Conservation (phyloP, 1,139 yeast species). For the Suhomyces panamericanus region DNA sequence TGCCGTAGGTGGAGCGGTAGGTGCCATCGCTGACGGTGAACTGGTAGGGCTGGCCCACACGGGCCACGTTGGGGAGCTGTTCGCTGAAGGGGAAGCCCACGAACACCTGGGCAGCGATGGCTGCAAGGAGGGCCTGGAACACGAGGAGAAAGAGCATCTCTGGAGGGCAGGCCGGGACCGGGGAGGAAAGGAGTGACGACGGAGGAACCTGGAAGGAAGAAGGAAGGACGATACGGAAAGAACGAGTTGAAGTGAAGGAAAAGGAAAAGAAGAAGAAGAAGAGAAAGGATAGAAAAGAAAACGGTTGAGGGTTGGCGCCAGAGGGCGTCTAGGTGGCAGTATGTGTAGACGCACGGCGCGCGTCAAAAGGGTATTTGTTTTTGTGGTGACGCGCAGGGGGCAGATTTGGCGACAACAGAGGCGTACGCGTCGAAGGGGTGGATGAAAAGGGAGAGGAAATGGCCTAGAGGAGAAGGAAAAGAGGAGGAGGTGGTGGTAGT, state of each 20-base stretch:
- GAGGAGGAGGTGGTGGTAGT: not conserved
- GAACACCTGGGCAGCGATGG: slow-evolving; percentile 32
- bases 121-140: slow-evolving; percentile 14
- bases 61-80: slow-evolving; percentile 87
- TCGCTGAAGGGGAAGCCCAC: slow-evolving; percentile 78
- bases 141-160: slow-evolving; percentile 14
- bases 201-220: not conserved
- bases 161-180: not conserved
- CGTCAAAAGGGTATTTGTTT: not conserved
- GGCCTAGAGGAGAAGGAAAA: not conserved
- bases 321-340: too few species aligned
- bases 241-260: not conserved
- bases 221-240: not conserved
- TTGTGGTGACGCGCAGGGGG: not conserved
- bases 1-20: slow-evolving; percentile 50
- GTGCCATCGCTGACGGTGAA: slow-evolving; percentile 76
- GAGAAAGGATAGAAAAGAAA: not conserved
- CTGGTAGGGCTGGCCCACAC: slow-evolving; percentile 60
- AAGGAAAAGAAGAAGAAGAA: not conserved
- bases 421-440: not conserved
- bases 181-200: not conserved
- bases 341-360: slow-evolving; percentile 1
- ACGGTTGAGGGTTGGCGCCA: not conserved
- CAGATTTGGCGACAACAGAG: not conserved
- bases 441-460: not conserved